Base-by-base conservation (phyloP, 108 stramenopile species). In the Parietichytrium sp. region DNA sequence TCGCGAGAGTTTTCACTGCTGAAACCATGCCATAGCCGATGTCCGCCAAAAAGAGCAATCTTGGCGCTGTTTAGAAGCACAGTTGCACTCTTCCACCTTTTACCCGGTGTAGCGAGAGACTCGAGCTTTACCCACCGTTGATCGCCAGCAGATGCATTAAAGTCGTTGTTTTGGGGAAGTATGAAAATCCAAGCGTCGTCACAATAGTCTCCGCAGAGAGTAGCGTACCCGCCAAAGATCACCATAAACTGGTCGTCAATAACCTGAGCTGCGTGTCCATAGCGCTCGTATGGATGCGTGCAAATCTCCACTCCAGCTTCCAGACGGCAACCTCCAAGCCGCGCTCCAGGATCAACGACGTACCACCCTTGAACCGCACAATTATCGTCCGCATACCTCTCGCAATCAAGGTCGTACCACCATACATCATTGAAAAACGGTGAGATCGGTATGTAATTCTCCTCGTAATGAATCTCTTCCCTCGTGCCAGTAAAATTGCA, bases 1-100 rank as follows among this genome's bases (percentile, higher is more conserved):
- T 83, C 86, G 54, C 80, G 83, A n/a, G 55, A 85, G 88, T 94
- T 94, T 54, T 93, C 93, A 12, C 33, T 48, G 27, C 87, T 78
- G 52, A 93, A 93, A 2, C 94, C 94, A 55, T 94, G 93, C 93
- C 94, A 94, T 33, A 94, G 80, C 3, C 94, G 90, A 51, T 93
- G 92, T 3, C 94, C 94, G n/a, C 94, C 94, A 80, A 93, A 94
- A 47, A 93, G 42, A 49, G 84, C 83, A 51, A 93, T 80, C 16
- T 42, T 42, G 8, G 49, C 27, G 25, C 85, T 84, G 47, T 87
- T 54, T 23, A 27, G 48, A 3, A 72, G 61, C 10, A 42, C 45
- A 25, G 61, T 45, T 33, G 38, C 45, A 6, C 38, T n/a, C 42
- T 72, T 72, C 61, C 61, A 72, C 20, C 61, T 33, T 25, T 72